Evolutionary conservation across 306 rosid species (phyloP).

Genomic region (Urtica urens): DNA sequence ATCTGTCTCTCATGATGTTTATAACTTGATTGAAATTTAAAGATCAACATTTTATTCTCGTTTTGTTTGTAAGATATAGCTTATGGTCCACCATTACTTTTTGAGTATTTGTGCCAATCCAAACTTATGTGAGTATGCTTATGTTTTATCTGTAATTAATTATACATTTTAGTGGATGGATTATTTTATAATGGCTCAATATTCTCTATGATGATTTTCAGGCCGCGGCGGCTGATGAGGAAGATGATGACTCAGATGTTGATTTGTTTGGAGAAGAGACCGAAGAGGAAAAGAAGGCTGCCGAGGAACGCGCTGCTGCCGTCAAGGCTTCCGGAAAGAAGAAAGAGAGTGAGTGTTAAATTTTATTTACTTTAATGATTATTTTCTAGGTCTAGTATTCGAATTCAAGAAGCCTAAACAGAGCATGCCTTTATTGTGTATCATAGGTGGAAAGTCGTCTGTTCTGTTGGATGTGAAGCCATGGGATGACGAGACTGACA

Average conservation of each 20-base stretch:
- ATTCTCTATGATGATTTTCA: constrained; percentile 14
- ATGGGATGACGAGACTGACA: constrained; percentile 98
- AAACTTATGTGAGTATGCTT: too few species aligned
- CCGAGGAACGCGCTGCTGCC: constrained; percentile 82
- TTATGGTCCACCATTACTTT: too few species aligned
- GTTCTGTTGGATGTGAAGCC: constrained; percentile 92
- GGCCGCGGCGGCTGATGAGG: constrained; percentile 61
- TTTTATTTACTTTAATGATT: not conserved
- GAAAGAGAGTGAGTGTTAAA: constrained; percentile 60
- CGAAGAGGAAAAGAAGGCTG: constrained; percentile 94
- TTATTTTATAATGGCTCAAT: too few species aligned
- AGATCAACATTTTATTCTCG: not conserved
- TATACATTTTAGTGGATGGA: not conserved
- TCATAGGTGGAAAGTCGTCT: constrained; percentile 84
- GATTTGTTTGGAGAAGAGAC: constrained; percentile 98
- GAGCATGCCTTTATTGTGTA: not conserved
- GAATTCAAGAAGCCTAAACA: not conserved
- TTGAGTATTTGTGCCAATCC: too few species aligned
- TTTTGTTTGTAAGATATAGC: not conserved
- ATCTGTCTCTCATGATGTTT: too few species aligned
- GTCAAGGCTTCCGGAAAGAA: constrained; percentile 70
- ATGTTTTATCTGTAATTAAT: not conserved
- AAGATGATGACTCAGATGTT: constrained; percentile 68
- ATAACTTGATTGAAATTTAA: too few species aligned
- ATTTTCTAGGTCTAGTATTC: too few species aligned